Conservation (phyloP, 257 asterid species). For the Buddleja alternifolia region DNA sequence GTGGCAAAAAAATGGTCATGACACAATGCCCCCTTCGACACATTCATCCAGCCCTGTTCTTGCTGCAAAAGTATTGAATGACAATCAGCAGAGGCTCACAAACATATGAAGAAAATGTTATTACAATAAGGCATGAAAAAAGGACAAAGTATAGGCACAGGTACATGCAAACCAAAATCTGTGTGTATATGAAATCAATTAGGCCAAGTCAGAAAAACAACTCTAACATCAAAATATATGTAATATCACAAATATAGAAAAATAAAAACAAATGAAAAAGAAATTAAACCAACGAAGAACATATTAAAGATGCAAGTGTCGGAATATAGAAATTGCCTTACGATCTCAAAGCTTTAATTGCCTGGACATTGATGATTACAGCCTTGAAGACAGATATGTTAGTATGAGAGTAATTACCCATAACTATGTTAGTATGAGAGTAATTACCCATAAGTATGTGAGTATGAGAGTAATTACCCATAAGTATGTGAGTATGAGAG, state of each 20-base stretch:
- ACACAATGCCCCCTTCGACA: constrained; percentile 61
- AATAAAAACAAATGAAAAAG: not conserved
- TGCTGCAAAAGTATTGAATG: constrained; percentile 56
- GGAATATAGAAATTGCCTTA: not conserved
- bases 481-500: not conserved
- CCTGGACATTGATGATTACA: not conserved
- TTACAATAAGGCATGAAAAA: not conserved
- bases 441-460: not conserved
- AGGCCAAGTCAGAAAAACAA: too few relatives aligned
- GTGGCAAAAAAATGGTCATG: constrained; percentile 88
- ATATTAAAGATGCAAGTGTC: not conserved
- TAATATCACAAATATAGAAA: not conserved
- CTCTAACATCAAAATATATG: too few relatives aligned
- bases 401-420: not conserved
- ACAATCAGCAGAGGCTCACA: constrained; percentile 5
- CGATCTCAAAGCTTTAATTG: not conserved
- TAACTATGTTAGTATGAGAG: not conserved
- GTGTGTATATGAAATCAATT: too few relatives aligned
- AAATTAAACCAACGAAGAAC: constrained; percentile 5
- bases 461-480: not conserved
- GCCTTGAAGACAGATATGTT: not conserved
- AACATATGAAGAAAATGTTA: not conserved
- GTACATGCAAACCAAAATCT: too few relatives aligned
- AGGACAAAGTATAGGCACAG: not conserved
- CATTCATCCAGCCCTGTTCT: constrained; percentile 46